These are phyloP conservation scores for Closterium sp. DNA, from an alignment of 139 green algal genomes.

Conservation along the genomic window DNA sequence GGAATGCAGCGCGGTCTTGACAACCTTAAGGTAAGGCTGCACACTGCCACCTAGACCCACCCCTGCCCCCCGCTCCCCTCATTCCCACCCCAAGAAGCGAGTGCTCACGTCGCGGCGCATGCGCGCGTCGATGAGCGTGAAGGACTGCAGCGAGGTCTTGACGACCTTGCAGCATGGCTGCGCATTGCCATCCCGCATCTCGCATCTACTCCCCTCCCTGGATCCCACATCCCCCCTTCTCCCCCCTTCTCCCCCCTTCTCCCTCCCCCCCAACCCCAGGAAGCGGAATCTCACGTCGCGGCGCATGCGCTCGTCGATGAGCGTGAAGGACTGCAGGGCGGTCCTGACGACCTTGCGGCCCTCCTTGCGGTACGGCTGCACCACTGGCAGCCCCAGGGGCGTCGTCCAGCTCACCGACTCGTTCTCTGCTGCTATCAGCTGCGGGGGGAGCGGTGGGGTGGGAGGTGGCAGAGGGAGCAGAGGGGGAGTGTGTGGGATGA, in stretches of 20 bases:
- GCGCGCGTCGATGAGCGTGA: too few relatives aligned
- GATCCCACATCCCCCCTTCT: not conserved
- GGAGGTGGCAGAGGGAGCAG: not conserved
- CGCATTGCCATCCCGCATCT: not conserved
- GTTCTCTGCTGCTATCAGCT: conserved; percentile 18
- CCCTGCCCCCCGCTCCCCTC: not conserved
- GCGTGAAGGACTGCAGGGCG: conserved; percentile 53
- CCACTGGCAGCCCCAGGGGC: conserved; percentile 85
- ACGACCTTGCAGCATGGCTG: too few relatives aligned
- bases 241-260: not conserved
- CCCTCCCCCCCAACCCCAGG: not conserved
- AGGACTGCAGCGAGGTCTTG: too few relatives aligned
- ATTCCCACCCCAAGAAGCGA: too few relatives aligned
- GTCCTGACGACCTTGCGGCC: conserved; percentile 10
- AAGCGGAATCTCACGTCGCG: too few relatives aligned
- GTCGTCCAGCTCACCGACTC: conserved; percentile 78
- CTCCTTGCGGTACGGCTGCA: conserved; percentile 82
- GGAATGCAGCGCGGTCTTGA: too few relatives aligned
- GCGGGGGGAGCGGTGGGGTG: not conserved
- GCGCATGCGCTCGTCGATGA: not conserved
- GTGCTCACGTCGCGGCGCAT: too few relatives aligned
- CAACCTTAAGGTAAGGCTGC: too few relatives aligned
- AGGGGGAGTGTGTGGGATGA: not conserved
- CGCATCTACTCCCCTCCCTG: not conserved
- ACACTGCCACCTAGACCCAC: not conserved